Conservation (phyloP, 2,329 filamentous ascomycete genomes). For the Ceratocystis huliohia region DNA sequence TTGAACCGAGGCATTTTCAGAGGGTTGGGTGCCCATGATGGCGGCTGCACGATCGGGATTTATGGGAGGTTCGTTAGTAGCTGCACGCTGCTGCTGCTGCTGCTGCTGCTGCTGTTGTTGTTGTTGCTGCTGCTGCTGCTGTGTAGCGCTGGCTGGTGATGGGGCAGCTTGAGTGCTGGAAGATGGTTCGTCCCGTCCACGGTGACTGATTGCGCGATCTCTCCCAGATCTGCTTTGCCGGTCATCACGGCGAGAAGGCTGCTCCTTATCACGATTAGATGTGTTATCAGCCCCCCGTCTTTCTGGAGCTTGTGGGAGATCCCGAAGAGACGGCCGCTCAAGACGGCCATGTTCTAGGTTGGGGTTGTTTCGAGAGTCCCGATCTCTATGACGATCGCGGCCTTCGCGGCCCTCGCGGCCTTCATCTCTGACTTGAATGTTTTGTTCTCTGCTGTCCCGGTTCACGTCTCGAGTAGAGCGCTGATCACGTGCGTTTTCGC, state of each 20-base stretch:
- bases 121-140: constrained; percentile 26
- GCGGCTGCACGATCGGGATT: constrained; percentile 44
- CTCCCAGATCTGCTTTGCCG: constrained; percentile 24
- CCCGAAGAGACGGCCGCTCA: constrained; percentile 24
- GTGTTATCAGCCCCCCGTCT: constrained; percentile 28
- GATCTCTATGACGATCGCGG: constrained; percentile 16
- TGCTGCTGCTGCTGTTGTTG: constrained; percentile 19
- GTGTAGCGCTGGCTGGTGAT: constrained; percentile 24
- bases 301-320: constrained; percentile 38
- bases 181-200: constrained; percentile 22
- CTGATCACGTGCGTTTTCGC: constrained; percentile 13
- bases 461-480: constrained; percentile 7
- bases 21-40: constrained; percentile 27
- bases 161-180: constrained; percentile 18
- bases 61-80: constrained; percentile 35
- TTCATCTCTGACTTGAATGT: not conserved
- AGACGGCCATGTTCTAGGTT: constrained; percentile 16
- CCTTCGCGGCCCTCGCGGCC: constrained; percentile 1
- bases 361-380: constrained; percentile 14
- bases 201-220: constrained; percentile 23
- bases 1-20: not conserved
- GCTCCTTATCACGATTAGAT: constrained; percentile 15
- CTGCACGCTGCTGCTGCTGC: constrained; percentile 9
- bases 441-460: constrained; percentile 13
- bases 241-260: constrained; percentile 15